These are phyloP conservation scores for Trypanosoma conorhini DNA, from an alignment of 208 protist species.

Conservation along the genomic window DNA sequence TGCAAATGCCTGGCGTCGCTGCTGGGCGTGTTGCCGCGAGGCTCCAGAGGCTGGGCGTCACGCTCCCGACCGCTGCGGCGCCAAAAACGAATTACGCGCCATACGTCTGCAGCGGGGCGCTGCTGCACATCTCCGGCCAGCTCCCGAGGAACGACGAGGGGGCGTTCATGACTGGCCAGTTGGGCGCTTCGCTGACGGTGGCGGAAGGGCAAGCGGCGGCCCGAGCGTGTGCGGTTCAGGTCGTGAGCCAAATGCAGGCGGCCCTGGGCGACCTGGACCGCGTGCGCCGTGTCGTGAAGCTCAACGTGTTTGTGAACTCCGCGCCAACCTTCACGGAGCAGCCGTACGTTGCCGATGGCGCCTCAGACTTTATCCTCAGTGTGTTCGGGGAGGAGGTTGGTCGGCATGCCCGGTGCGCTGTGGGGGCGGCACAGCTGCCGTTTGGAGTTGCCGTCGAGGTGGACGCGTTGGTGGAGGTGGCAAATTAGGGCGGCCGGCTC, in stretches of 20 bases:
- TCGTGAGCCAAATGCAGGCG: constrained; percentile 67
- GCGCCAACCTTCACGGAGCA: constrained; percentile 56
- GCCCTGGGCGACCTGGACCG: constrained; percentile 58
- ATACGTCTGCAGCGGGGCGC: constrained; percentile 41
- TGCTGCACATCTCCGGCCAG: constrained; percentile 74
- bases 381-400: constrained; percentile 73
- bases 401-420: constrained; percentile 68
- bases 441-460: constrained; percentile 71
- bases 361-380: constrained; percentile 66
- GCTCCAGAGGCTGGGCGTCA: constrained; percentile 63
- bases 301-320: constrained; percentile 78
- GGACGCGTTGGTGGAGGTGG: constrained; percentile 66
- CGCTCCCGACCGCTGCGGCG: constrained; percentile 50
- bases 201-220: constrained; percentile 70
- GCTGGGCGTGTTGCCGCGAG: constrained; percentile 36
- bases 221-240: constrained; percentile 36
- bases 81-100: constrained; percentile 75
- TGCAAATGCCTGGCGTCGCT: not conserved
- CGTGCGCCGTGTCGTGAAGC: constrained; percentile 77
- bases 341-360: constrained; percentile 72
- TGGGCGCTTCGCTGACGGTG: constrained; percentile 47
- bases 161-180: constrained; percentile 48
- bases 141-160: constrained; percentile 60
- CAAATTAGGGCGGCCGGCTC: not conserved
- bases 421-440: constrained; percentile 73